Evolutionary conservation across 495 filamentous ascomycete genomes (phyloP).

Genomic region (Penicillium coffeae): DNA sequence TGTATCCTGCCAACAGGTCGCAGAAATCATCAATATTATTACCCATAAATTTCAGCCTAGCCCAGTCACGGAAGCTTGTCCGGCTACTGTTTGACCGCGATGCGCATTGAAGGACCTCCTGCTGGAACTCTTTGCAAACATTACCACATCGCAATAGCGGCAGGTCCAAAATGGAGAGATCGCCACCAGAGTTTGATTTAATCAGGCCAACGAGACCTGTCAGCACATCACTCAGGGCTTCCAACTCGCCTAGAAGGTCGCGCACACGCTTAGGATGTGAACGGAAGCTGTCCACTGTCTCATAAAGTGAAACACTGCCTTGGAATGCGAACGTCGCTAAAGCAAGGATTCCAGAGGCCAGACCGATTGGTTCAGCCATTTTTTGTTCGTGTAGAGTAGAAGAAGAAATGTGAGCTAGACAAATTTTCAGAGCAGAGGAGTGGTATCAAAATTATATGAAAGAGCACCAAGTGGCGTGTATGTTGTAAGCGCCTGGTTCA

Average conservation of each 20-base stretch:
- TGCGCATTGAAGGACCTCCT: conserved; percentile 19
- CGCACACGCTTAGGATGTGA: conserved; percentile 33
- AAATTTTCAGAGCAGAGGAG: too few species aligned
- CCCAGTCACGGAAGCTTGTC: conserved; percentile 29
- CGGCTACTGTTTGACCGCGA: conserved; percentile 10
- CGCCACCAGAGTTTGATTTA: conserved; percentile 5
- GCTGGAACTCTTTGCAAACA: conserved; percentile 24
- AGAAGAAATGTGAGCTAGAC: not conserved
- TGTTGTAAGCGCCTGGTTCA: too few species aligned
- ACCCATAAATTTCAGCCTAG: conserved; percentile 26
- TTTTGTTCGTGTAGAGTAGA: not conserved
- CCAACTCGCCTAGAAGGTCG: conserved; percentile 38
- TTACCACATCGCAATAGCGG: conserved; percentile 25
- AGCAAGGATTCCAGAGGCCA: conserved; percentile 25
- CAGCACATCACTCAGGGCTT: conserved; percentile 37
- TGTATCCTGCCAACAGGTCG: conserved; percentile 33
- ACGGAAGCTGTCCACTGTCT: conserved; percentile 38
- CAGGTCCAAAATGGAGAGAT: conserved; percentile 15
- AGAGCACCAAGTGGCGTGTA: too few species aligned
- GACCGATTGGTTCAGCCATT: conserved; percentile 31
- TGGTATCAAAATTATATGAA: too few species aligned
- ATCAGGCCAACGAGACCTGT: conserved; percentile 28
- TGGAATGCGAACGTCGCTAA: conserved; percentile 39
- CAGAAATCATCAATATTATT: conserved; percentile 30
- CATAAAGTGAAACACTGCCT: conserved; percentile 33